Evolutionary conservation across 1,284 basidiomycete genomes (phyloP).

Genomic region (Rhizoctonia solani): DNA sequence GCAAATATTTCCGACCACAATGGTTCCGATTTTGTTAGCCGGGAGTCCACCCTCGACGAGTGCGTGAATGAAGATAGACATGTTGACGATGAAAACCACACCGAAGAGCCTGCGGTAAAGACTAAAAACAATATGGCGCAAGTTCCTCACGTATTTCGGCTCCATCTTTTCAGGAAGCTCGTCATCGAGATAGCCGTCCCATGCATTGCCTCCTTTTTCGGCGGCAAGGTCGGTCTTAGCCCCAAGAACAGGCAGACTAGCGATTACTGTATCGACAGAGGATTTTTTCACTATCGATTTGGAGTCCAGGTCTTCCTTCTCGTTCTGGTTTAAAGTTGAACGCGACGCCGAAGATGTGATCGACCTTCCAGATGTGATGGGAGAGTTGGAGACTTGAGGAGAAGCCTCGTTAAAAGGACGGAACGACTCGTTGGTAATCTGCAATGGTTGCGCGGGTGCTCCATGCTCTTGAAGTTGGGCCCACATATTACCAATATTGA

Average conservation of each 20-base stretch:
- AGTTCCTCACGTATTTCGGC: conserved; percentile 53
- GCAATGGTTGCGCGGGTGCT: background rate
- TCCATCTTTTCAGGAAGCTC: conserved; percentile 57
- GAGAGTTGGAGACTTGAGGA: background rate
- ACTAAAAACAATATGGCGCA: conserved; percentile 59
- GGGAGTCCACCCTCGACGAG: conserved; percentile 50
- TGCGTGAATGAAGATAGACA: conserved; percentile 56
- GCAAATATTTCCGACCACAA: conserved; percentile 59
- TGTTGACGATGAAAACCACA: conserved; percentile 58
- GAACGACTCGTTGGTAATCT: conserved; percentile 32
- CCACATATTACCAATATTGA: conserved; percentile 28
- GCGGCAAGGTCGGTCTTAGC: conserved; percentile 23
- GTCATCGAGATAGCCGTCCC: conserved; percentile 59
- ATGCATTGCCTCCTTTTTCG: conserved; percentile 40
- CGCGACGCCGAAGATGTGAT: conserved; percentile 14
- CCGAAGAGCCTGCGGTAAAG: conserved; percentile 63
- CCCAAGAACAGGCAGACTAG: conserved; percentile 7
- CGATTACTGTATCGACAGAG: conserved; percentile 3
- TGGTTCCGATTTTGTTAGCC: conserved; percentile 54
- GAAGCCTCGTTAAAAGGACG: conserved; percentile 17
- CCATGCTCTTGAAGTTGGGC: conserved; percentile 16
- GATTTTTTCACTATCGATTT: conserved; percentile 15
- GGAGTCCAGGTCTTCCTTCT: conserved; percentile 8
- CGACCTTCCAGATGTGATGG: conserved; percentile 4
- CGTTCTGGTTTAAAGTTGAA: conserved; percentile 9